Evolutionary conservation across 129 eudicot species (phyloP).

Genomic region (Lonicera japonica): DNA sequence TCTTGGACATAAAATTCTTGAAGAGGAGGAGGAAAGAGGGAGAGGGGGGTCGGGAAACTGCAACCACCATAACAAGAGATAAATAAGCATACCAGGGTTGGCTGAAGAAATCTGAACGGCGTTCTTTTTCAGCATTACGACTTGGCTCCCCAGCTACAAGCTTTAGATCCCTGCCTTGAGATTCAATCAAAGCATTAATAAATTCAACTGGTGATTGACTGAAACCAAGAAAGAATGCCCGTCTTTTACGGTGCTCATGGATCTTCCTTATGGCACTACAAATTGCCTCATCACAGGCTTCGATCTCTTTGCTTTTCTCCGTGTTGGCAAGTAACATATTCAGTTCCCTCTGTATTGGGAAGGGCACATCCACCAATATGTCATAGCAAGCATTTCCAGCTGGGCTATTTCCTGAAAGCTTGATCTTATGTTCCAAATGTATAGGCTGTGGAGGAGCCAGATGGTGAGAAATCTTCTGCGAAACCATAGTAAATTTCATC

Average conservation of each 20-base stretch:
- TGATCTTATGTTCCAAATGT: slow-evolving; percentile 83
- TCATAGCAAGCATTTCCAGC: slow-evolving; percentile 90
- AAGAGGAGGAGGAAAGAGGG: background rate
- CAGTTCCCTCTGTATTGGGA: slow-evolving; percentile 74
- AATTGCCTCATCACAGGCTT: slow-evolving; percentile 82
- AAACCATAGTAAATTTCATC: slow-evolving; percentile 62
- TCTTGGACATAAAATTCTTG: background rate
- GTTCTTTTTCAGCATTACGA: slow-evolving; percentile 77
- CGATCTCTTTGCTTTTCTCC: slow-evolving; percentile 83
- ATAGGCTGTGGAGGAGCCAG: slow-evolving; percentile 84
- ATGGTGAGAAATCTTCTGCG: slow-evolving; percentile 70
- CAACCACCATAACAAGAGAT: too few relatives aligned
- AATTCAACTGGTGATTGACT: slow-evolving; percentile 95
- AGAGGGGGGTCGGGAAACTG: too few relatives aligned
- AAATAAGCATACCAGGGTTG: slow-evolving; percentile 77
- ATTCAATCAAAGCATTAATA: slow-evolving; percentile 77
- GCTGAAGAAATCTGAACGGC: slow-evolving; percentile 74
- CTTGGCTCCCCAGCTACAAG: slow-evolving; percentile 63
- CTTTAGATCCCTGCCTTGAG: slow-evolving; percentile 83
- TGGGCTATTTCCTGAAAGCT: slow-evolving; percentile 81
- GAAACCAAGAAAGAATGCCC: slow-evolving; percentile 95
- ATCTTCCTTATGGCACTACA: slow-evolving; percentile 72
- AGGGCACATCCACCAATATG: slow-evolving; percentile 83
- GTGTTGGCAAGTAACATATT: slow-evolving; percentile 64
- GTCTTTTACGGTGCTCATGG: slow-evolving; percentile 79